Evolutionary conservation across 306 rosid genomes (phyloP), one percentile per base, ranked within the genome.

Genomic region (Vigna trinervia): DNA sequence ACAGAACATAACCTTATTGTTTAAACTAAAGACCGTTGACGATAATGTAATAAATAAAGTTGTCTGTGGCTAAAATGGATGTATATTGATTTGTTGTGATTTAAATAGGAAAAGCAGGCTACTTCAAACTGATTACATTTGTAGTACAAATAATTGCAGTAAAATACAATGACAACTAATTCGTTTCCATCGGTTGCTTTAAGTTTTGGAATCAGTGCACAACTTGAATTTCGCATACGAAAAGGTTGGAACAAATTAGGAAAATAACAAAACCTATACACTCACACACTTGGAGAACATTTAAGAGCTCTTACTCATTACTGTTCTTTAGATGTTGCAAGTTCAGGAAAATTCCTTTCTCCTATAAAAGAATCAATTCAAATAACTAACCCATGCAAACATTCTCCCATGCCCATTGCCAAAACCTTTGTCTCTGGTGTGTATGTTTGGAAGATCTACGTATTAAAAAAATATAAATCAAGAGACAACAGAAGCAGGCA

Each of bases 141-240:
- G 56, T 10, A 71, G 75, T 69, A 71, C 75, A 64, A 23, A 58
- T 34, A 56, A 48, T 19, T 39, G 69, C 78, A 76, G 11, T 11
- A 10, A 54, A 73, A 32, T 47, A 23, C 22, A 65, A 57, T 13
- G 15, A 72, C 7, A 13, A 65, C 69, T 58, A 48, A 47, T 72
- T 71, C 59, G 15, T 56, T 62, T 58, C 43, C 78, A 56, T 65
- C 43, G 34, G 71, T 54, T 71, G 23, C 66, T 66, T 60, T 6
- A 48, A 78, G 13, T n/a, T 66, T 73, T 48, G 26, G 71, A 17
- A 32, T 12, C 8, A 60, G 57, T 26, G 30, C 26, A 65, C 38
- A 41, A 48, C n/a, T 56, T 66, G 15, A 64, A 77, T 38, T 70
- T 14, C 43, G 19, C 2, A 45, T 12, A 36, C 32, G 39, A 54